phyloP scores from a whole-genome alignment of 179 eudicot species.

The Amaranthus tricolor region DNA sequence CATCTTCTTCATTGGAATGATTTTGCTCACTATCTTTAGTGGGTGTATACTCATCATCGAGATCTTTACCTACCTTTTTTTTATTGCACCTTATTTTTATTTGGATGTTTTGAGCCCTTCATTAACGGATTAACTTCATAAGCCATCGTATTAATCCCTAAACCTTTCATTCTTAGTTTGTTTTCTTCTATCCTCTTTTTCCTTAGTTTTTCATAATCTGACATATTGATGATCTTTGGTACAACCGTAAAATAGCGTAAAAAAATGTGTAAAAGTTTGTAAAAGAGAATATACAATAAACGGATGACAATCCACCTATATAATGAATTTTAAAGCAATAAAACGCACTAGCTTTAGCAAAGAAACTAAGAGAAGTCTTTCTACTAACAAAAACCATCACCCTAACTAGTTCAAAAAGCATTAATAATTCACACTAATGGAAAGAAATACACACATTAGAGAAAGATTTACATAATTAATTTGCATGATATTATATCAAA shows the following conservation, averaged over 20 bases:
- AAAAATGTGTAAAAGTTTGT: no score
- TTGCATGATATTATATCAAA: neutral
- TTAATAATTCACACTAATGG: neutral
- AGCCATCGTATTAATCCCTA: neutral
- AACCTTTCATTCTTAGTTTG: neutral
- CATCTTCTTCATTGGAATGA: neutral
- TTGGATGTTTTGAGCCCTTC: neutral
- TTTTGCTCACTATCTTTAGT: neutral
- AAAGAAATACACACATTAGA: no score
- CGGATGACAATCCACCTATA: no score
- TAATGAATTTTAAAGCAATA: no score
- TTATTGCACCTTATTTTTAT: neutral
- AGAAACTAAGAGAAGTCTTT: no score
- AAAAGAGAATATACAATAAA: no score
- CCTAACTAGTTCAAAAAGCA: neutral
- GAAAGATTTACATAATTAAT: no score
- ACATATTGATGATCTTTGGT: no score
- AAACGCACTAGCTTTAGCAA: no score
- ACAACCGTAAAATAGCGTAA: no score
- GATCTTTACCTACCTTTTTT: neutral
- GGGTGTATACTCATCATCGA: neutral
- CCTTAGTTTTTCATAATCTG: neutral
- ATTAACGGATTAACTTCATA: neutral
- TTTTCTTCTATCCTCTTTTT: neutral
- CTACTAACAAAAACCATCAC: no score